Evolutionary conservation across 2,329 filamentous ascomycete genomes (phyloP), one percentile per base, ranked within the genome.

Genomic region (Tolypocladium guangdongense): DNA sequence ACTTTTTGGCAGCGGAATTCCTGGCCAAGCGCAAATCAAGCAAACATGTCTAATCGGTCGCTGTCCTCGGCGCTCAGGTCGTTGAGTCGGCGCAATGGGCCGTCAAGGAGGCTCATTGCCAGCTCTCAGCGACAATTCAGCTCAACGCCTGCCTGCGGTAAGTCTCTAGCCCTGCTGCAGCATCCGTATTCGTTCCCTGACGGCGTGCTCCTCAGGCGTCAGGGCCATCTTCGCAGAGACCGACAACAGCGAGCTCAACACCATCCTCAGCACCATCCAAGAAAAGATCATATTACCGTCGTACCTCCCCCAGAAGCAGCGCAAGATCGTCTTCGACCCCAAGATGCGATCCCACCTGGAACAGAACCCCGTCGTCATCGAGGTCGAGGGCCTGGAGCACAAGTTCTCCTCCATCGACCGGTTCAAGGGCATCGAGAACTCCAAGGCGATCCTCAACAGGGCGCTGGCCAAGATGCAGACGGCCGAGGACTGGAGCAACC

Each of bases 241-340:
- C 5, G 78, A 78, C 16, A 77, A 77, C 45, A 58, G 71, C 24
- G 71, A 80, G 53, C 75, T 87, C 55, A 76, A 84, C 64, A 54
- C 65, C 14, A 62, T 76, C 35, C 76, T 87, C 56, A 64, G 67
- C 41, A 66, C 62, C 24, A 75, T 86, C 63, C 80, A 83, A 58
- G 68, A 75, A 47, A 78, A 78, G 59, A 75, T 84, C 65, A 78
- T 87, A 64, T 68, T 87, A 43, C 83, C 83, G n/a, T 68, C 74
- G 35, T 78, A 82, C 63, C 78, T 88, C 32, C 72, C 76, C 24
- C 54, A 64, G 32, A 66, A 69, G 50, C 78, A 86, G 68, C 77
- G 73, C 60, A 71, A 76, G 59, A 72, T 78, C 55, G 67, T 87
- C 59, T 77, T 74, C 68, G 69, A 72, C 55, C 57, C 63, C 16